Conservation (phyloP, 495 filamentous ascomycete genomes). For the Penicillium herquei region DNA sequence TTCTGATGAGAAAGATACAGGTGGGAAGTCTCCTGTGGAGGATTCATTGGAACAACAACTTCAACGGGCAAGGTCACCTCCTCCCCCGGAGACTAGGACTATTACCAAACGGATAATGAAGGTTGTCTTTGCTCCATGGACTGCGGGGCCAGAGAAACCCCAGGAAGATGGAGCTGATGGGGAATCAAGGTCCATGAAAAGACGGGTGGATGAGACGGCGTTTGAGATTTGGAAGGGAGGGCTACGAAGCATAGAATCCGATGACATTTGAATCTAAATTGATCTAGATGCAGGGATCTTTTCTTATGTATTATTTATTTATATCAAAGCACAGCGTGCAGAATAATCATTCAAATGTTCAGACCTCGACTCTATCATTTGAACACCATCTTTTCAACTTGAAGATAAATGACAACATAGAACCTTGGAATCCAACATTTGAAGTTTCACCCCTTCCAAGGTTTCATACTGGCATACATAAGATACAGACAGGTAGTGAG, state of each 20-base stretch:
- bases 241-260: constrained; percentile 22
- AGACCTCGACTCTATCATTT: no score
- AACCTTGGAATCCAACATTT: no score
- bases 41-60: neutral
- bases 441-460: no score
- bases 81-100: constrained; percentile 19
- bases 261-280: neutral
- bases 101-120: constrained; percentile 62
- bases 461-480: no score
- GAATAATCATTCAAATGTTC: neutral
- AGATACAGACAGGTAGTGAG: no score
- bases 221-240: constrained; percentile 55
- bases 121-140: constrained; percentile 77
- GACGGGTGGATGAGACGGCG: constrained; percentile 32
- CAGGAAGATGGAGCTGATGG: neutral
- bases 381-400: no score
- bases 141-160: constrained; percentile 21
- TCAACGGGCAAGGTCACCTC: neutral
- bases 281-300: neutral
- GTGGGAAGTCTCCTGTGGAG: neutral
- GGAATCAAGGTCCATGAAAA: neutral
- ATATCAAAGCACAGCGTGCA: neutral
- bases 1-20: neutral
- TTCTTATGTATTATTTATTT: neutral
- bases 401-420: no score